Conservation (phyloP, 441 rosid genomes). For the Iberis amara region DNA sequence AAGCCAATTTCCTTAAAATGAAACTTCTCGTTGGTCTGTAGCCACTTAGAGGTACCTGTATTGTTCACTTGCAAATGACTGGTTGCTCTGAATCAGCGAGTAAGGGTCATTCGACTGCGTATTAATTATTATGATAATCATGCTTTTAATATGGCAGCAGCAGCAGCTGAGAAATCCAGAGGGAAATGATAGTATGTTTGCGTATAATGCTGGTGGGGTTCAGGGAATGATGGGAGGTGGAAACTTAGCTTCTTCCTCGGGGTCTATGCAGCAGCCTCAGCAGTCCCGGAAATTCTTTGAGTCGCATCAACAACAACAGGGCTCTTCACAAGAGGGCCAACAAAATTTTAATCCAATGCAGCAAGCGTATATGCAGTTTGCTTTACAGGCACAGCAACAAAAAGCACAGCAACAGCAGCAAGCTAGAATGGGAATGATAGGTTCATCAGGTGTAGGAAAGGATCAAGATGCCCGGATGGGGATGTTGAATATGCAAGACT, state of each 20-base stretch:
- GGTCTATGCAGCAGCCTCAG: slow-evolving; percentile 77
- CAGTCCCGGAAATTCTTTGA: slow-evolving; percentile 82
- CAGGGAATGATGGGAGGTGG: slow-evolving; percentile 75
- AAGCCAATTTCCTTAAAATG: neutral
- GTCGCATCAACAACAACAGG: slow-evolving; percentile 67
- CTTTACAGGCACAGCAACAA: slow-evolving; percentile 74
- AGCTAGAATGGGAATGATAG: slow-evolving; percentile 70
- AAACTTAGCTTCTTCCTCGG: slow-evolving; percentile 56
- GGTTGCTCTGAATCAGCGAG: neutral
- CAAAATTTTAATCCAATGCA: slow-evolving; percentile 72
- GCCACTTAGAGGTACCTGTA: neutral
- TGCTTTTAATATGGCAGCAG: slow-evolving; percentile 35
- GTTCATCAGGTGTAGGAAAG: slow-evolving; percentile 46
- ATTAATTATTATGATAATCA: neutral
- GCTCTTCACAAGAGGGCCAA: slow-evolving; percentile 65
- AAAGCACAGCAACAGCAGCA: slow-evolving; percentile 57
- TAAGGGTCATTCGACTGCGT: neutral
- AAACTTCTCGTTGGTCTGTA: neutral
- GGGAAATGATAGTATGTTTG: slow-evolving; percentile 68
- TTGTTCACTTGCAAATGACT: neutral
- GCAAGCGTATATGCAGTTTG: slow-evolving; percentile 85
- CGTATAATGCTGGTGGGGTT: slow-evolving; percentile 70
- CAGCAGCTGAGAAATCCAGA: slow-evolving; percentile 71
- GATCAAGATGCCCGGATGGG: slow-evolving; percentile 67
- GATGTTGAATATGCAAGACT: slow-evolving; percentile 79